These are phyloP conservation scores for Ogataea ramenticola DNA, from an alignment of 805 yeast genomes.

Conservation along the genomic window DNA sequence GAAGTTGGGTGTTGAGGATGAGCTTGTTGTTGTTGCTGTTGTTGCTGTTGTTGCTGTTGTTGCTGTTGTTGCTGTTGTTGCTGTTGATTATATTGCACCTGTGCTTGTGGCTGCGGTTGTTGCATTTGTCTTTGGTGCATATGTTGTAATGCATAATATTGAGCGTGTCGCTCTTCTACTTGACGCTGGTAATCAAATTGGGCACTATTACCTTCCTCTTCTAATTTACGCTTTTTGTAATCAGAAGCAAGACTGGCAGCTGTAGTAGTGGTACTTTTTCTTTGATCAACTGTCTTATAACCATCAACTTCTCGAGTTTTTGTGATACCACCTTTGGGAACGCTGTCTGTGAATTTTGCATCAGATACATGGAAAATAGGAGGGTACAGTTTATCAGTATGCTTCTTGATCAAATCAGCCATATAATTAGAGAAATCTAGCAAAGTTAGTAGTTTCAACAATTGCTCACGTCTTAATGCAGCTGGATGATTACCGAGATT, in stretches of 20 bases:
- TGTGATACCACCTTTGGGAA: background rate
- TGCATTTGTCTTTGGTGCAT: background rate
- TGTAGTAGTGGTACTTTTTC: background rate
- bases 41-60: conserved; percentile 2
- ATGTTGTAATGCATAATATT: background rate
- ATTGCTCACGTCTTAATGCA: conserved; percentile 63
- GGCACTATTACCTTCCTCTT: background rate
- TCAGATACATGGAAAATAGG: conserved; percentile 16
- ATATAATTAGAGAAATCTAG: conserved; percentile 64
- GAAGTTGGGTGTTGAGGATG: too few species aligned
- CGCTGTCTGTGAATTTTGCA: background rate
- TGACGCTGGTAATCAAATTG: background rate
- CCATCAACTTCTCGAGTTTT: background rate
- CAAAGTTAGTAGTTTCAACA: conserved; percentile 55
- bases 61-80: conserved; percentile 1
- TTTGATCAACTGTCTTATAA: background rate
- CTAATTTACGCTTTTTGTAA: background rate
- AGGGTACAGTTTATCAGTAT: conserved; percentile 38
- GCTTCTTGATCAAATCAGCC: conserved; percentile 48
- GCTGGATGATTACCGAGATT: conserved; percentile 78
- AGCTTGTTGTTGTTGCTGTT: background rate
- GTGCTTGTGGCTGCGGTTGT: background rate
- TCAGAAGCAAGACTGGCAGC: background rate
- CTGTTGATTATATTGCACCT: conserved; percentile 2
- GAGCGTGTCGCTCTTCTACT: background rate